Percentiles rank a stretch among this genome's conserved stretches.
These are phyloP conservation scores for Alectoria sarmentosa DNA, from an alignment of 495 filamentous ascomycete genomes.

Conservation along the genomic window DNA sequence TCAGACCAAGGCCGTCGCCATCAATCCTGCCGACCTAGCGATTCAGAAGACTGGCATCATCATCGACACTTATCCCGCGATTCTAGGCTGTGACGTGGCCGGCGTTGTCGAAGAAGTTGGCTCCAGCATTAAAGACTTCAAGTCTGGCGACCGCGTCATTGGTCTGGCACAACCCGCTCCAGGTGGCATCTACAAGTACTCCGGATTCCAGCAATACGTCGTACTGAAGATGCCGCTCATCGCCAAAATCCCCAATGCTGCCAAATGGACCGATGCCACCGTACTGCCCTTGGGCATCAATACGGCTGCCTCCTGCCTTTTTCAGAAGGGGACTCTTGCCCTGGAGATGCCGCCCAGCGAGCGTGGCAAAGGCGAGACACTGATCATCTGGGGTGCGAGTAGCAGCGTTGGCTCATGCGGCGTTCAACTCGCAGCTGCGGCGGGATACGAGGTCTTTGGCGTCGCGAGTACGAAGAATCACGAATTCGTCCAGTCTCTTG, in stretches of 20 bases:
- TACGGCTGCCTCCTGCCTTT: constrained; percentile 49
- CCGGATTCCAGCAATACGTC: constrained; percentile 48
- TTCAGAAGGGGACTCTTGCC: constrained; percentile 34
- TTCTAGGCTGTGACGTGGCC: constrained; percentile 48
- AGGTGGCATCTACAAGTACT: too few relatives aligned
- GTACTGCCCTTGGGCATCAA: constrained; percentile 49
- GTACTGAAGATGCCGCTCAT: constrained; percentile 32
- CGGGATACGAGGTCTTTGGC: constrained; percentile 52
- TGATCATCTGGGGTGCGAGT: constrained; percentile 57
- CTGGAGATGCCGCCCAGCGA: constrained; percentile 30
- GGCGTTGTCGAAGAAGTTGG: constrained; percentile 47
- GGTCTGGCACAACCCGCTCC: constrained; percentile 26
- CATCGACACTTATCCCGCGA: constrained; percentile 37
- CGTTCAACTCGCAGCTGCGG: constrained; percentile 53
- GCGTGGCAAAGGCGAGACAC: constrained; percentile 32
- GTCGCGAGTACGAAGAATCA: constrained; percentile 49
- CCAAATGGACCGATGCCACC: constrained; percentile 41
- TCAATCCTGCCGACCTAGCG: constrained; percentile 46
- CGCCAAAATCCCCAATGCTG: constrained; percentile 38
- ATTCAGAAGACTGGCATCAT: constrained; percentile 32
- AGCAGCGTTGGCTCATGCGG: constrained; percentile 52
- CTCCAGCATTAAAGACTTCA: constrained; percentile 36
- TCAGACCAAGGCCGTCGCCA: constrained; percentile 38
- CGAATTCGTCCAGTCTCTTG: constrained; percentile 42
- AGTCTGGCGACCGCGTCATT: constrained; percentile 33